Evolutionary conservation across 208 protist genomes (phyloP), one percentile per base, ranked within the genome.

Genomic region (Wallacemonas rigidus): DNA sequence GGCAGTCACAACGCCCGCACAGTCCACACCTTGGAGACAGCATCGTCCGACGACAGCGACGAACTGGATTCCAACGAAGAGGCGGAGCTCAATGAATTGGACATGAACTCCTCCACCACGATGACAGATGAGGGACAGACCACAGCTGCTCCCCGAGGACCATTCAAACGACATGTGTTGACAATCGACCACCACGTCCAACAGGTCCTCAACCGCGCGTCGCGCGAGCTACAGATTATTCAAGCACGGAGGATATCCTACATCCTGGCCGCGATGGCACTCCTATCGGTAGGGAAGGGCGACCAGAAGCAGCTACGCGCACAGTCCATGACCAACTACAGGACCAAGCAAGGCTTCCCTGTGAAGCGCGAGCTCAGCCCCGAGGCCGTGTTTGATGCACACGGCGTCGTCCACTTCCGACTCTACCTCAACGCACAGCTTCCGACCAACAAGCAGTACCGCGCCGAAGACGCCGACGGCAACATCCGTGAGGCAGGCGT

Each of bases 311-410:
- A 57, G 17, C 53, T 57, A 35, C 53, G 7, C 3, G 53, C 53
- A 4, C 53, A 57, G 53, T 57, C 53, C 14, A 7, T 57, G 53
- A 57, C 53, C 9, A 57, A 57, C 53, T 57, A 57, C 53, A 57
- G 4, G 7, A 6, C 17, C 4, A 57, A 15, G 53, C 4, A 57
- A 7, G 7, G 35, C 53, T n/a, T 57, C 14, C 53, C 14, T 7
- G 3, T 7, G 4, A 4, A 17, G 5, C 7, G 53, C 35, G 53
- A 17, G 53, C 7, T 57, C 53, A n/a, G 53, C 17, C 53, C 53
- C 9, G 4, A 57, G 14, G 4, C 3, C 17, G 53, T 57, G 53
- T 15, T 57, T 15, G 53, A 57, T n/a, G 17, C 53, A n/a, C 9
- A 17, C 53, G 14, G 53, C 14, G 17, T 57, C 53, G 14, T n/a